Conservation (phyloP, 345 rosid species). For the Eucalyptus erythrocorys region DNA sequence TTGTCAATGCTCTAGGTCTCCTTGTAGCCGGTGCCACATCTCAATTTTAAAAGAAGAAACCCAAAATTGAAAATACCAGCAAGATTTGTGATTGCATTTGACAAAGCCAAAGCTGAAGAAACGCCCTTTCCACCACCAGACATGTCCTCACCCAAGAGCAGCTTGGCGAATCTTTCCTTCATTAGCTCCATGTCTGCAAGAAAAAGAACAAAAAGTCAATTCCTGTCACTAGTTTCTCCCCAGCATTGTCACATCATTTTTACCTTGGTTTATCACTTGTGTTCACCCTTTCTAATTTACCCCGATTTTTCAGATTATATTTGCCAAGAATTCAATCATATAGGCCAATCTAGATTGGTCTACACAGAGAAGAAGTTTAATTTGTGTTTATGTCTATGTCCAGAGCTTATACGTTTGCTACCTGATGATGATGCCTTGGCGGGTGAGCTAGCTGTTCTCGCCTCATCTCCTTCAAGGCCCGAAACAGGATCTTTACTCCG, state of each 20-base stretch:
- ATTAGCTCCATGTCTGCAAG: slow-evolving; percentile 42
- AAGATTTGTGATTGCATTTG: slow-evolving; percentile 65
- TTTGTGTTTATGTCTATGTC: background rate
- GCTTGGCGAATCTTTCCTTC: slow-evolving; percentile 59
- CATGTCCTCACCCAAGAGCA: slow-evolving; percentile 75
- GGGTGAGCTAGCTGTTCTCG: background rate
- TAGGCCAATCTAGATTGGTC: background rate
- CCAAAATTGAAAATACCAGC: slow-evolving; percentile 25
- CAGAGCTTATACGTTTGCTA: background rate
- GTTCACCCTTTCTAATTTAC: background rate
- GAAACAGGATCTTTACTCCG: background rate
- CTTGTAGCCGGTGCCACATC: background rate
- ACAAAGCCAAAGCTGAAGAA: slow-evolving; percentile 63
- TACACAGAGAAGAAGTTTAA: background rate
- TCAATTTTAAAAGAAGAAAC: background rate
- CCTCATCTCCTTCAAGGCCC: background rate
- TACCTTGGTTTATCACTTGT: background rate
- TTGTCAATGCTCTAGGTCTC: background rate
- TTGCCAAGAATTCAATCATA: background rate
- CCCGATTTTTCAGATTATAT: background rate
- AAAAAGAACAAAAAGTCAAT: background rate
- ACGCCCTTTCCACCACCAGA: slow-evolving; percentile 78
- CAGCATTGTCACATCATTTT: background rate
- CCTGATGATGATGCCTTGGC: background rate
- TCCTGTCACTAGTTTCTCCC: background rate